phyloP scores from a whole-genome alignment of 306 rosid species.

The Ormosia emarginata region DNA sequence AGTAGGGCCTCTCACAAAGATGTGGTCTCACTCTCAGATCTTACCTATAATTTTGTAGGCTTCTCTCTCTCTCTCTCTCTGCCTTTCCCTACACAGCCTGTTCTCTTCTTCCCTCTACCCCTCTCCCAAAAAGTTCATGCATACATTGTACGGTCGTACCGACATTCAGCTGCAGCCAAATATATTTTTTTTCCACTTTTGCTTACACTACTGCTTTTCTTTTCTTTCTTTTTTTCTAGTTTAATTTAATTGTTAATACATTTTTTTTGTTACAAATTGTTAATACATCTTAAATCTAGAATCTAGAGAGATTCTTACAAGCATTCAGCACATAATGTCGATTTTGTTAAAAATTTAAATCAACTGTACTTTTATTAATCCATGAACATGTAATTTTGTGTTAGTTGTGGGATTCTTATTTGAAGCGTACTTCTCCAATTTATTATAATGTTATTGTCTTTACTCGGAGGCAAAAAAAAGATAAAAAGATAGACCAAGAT shows the following conservation, averaged over 20 bases:
- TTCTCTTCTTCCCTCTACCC: background rate
- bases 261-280: background rate
- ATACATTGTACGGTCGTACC: conserved; percentile 42
- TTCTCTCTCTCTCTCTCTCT: background rate
- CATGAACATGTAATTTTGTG: background rate
- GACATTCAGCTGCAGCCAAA: conserved; percentile 34
- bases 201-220: background rate
- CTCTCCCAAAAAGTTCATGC: background rate
- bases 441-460: background rate
- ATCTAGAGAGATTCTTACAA: too few relatives aligned
- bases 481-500: background rate
- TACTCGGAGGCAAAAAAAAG: background rate
- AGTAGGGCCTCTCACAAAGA: conserved; percentile 39
- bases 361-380: background rate
- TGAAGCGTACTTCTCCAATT: background rate
- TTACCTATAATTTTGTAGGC: background rate
- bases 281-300: background rate
- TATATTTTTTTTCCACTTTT: conserved; percentile 4
- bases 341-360: background rate
- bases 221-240: background rate
- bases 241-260: background rate
- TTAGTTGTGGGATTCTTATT: background rate
- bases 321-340: too few relatives aligned
- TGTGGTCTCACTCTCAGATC: conserved; percentile 28
- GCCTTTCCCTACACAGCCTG: conserved; percentile 28